Base-by-base conservation (phyloP, 176 grass and related monocot species). In the Ampelocalamus luodianensis region DNA sequence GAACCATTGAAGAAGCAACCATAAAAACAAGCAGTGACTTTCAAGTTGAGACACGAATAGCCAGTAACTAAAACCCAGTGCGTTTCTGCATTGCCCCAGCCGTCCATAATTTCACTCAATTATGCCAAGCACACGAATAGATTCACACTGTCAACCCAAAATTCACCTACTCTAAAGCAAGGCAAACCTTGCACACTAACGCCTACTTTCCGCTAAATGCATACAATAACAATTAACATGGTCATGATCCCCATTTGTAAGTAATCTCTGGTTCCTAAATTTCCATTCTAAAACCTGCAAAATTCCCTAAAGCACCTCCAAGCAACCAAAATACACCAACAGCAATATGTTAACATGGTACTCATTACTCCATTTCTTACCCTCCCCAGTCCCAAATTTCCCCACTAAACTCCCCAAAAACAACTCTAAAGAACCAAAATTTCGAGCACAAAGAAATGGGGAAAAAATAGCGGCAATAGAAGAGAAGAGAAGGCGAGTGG, bases 401-500 rank as follows among this genome's bases (percentile, higher is more conserved):
- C 58, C 46, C 40, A 4, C 3, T 79, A 79, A 46, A 65, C 42
- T 42, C 77, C 65, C 42, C 24, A 65, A 65, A 79, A 68, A 68
- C 10, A 64, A 10, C 4, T 65, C 14, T 22, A 62, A 68, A 22
- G 17, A 60, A 82, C 24, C 37, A 56, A 46, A 74, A 46, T 14
- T 79, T 6, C 0, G 29, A 74, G 23, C 46, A 55, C 26, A 38
- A 1, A 56, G 17, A 40, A 23, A 60, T 4, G 24, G 54, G 51
- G 12, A 29, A 29, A 29, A 29, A 29, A 29, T 1, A 29, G 54
- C 13, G 15, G 38, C 8, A 22, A 4, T 24, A 70, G 14, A 71
- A 54, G 18, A 8, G 18, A 68, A 81, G 74, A 83, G 68, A 85
- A 87, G 65, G 38, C 76, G 62, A 74, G 79, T 86, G 77, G 86